These are phyloP conservation scores for Diaporthe aspalathi DNA, from an alignment of 2,329 filamentous ascomycete species.

Conservation along the genomic window DNA sequence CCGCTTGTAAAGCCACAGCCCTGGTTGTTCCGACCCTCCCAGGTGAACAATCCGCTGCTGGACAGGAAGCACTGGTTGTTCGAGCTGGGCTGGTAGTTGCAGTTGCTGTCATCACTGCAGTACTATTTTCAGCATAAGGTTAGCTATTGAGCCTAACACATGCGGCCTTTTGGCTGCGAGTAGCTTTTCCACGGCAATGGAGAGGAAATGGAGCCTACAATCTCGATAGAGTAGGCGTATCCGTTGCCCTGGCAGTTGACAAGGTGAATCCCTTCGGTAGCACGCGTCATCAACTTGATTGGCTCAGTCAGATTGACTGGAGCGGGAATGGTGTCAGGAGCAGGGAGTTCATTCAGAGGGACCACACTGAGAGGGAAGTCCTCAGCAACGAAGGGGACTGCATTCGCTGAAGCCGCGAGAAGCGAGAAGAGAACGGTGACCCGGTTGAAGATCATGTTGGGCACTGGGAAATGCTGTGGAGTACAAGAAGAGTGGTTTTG, in stretches of 20 bases:
- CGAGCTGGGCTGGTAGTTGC: constrained; percentile 7
- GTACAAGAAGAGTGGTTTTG: not conserved
- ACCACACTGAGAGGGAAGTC: constrained; percentile 1
- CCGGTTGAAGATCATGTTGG: constrained; percentile 15
- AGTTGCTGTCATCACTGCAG: constrained; percentile 14
- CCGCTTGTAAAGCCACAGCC: not conserved
- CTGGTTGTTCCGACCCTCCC: constrained; percentile 5
- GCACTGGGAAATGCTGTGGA: not conserved
- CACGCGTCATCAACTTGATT: not conserved
- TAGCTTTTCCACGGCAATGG: not conserved
- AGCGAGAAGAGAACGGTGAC: not conserved
- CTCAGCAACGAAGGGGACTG: not conserved
- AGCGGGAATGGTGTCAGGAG: not conserved
- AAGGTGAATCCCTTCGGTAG: constrained; percentile 1
- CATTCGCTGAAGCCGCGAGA: not conserved
- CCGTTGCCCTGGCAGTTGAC: constrained; percentile 5
- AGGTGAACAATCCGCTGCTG: not conserved
- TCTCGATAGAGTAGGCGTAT: not conserved
- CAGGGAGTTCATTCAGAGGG: not conserved
- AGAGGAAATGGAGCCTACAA: not conserved
- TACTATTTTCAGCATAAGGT: not conserved
- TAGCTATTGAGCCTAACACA: not conserved
- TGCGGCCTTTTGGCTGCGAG: too few relatives aligned
- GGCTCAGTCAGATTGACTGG: not conserved
- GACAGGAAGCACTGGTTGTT: constrained; percentile 18